A percentile compares a stretch with the other conserved stretches of the same genome.
Conservation (phyloP, 2,329 filamentous ascomycete genomes). For the Rhynchosporium agropyri region DNA sequence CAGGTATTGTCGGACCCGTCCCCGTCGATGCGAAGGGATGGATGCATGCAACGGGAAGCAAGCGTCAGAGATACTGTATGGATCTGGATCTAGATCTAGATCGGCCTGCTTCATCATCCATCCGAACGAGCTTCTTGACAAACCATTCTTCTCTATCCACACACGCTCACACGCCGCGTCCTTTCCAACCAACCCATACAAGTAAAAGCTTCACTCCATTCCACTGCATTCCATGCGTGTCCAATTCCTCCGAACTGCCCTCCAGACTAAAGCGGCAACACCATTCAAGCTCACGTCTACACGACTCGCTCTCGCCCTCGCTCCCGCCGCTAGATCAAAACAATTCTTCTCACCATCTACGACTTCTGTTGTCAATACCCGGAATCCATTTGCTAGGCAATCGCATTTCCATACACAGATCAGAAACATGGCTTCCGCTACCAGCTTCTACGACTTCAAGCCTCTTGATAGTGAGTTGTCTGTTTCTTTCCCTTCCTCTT, state of each 20-base stretch:
- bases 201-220: not conserved
- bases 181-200: not conserved
- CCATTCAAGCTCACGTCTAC: conserved; percentile 8
- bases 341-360: not conserved
- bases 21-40: not conserved
- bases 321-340: conserved; percentile 9
- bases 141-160: conserved; percentile 24
- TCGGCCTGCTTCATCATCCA: conserved; percentile 27
- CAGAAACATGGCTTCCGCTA: conserved; percentile 64
- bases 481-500: not conserved
- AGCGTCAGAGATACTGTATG: not conserved
- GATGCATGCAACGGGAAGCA: conserved; percentile 5
- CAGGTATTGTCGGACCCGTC: too few species aligned
- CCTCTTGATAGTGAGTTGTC: conserved; percentile 71
- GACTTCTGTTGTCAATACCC: not conserved
- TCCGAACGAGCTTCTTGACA: too few species aligned
- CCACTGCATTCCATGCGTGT: not conserved
- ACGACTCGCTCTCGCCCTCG: conserved; percentile 11
- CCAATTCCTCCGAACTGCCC: conserved; percentile 5
- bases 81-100: conserved; percentile 23
- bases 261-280: not conserved
- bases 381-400: not conserved
- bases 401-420: conserved; percentile 7
- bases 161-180: conserved; percentile 3
- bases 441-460: conserved; percentile 81